Conservation (phyloP, 2,329 filamentous ascomycete species). For the Claviceps africana region DNA sequence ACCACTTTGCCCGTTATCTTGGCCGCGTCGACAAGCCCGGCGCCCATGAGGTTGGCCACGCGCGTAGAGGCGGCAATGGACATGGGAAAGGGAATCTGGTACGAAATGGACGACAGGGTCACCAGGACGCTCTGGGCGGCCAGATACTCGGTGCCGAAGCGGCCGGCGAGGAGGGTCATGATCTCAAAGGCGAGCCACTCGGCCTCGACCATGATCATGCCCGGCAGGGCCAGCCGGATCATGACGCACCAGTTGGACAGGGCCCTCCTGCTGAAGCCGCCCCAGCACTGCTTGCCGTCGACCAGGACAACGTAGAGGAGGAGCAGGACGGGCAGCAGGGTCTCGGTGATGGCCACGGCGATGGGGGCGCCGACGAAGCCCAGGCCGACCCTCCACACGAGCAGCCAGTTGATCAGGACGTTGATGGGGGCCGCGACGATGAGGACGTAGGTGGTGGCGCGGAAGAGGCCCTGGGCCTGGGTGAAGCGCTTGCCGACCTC, state of each 20-base stretch:
- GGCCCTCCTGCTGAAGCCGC: conserved; percentile 58
- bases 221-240: conserved; percentile 76
- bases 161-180: conserved; percentile 67
- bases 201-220: conserved; percentile 85
- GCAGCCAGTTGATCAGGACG: conserved; percentile 61
- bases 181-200: conserved; percentile 92
- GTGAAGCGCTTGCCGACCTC: conserved; percentile 69
- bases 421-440: conserved; percentile 65
- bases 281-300: conserved; percentile 69
- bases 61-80: conserved; percentile 80
- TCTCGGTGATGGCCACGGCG: conserved; percentile 66
- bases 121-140: conserved; percentile 80
- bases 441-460: conserved; percentile 63
- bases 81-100: conserved; percentile 84
- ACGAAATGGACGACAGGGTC: conserved; percentile 66
- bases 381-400: conserved; percentile 57
- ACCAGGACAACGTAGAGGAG: conserved; percentile 65
- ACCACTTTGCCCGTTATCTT: conserved; percentile 68
- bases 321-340: conserved; percentile 60
- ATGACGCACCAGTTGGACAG: conserved; percentile 65
- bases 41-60: conserved; percentile 84
- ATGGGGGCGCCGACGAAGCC: conserved; percentile 73
- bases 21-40: conserved; percentile 66
- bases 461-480: conserved; percentile 71
- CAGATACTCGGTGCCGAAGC: conserved; percentile 64